Conservation (phyloP, 495 filamentous ascomycete species). For the Letharia columbiana region DNA sequence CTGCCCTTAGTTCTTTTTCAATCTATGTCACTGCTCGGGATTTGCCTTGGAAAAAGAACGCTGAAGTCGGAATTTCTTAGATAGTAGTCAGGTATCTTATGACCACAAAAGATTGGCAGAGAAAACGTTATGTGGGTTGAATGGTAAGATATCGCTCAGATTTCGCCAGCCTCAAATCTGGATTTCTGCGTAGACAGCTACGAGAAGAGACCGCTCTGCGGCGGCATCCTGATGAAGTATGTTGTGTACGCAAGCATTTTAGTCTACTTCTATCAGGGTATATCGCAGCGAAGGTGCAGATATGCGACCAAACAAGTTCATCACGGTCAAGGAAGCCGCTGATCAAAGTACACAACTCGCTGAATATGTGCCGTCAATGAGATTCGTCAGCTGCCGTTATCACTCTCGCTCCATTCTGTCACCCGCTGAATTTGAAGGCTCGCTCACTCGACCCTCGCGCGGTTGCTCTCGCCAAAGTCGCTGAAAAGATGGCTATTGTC, state of each 20-base stretch:
- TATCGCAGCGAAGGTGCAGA: neutral
- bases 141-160: neutral
- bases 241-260: neutral
- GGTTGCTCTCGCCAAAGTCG: conserved; percentile 11
- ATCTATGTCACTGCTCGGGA: no score
- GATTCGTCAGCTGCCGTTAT: conserved; percentile 5
- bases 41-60: no score
- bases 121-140: neutral
- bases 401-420: neutral
- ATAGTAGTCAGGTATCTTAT: no score
- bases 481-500: conserved; percentile 36
- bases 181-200: neutral
- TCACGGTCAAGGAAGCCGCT: neutral
- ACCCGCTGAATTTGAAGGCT: neutral
- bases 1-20: no score
- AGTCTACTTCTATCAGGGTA: conserved; percentile 7
- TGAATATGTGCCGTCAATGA: neutral
- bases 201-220: neutral
- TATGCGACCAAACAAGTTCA: neutral
- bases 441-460: conserved; percentile 16
- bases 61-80: no score
- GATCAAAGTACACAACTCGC: conserved; percentile 1
- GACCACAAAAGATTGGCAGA: no score
- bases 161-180: neutral
- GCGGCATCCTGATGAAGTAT: neutral